These are phyloP conservation scores for Neofusicoccum laricinum DNA, from an alignment of 2,329 filamentous ascomycete species.

Conservation along the genomic window DNA sequence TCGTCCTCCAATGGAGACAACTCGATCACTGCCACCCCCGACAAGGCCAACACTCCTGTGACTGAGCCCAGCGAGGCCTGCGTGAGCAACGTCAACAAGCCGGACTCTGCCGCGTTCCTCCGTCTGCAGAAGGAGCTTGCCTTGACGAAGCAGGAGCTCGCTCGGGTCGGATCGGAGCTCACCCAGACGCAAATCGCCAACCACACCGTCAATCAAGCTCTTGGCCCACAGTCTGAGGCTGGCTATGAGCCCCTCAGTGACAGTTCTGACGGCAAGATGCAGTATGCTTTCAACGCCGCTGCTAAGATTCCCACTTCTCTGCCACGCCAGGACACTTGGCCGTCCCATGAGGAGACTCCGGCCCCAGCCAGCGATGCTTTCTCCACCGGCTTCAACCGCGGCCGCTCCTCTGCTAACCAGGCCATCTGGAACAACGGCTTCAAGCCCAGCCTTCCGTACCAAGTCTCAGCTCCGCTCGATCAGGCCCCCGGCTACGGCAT, in stretches of 20 bases:
- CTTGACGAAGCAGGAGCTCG: constrained; percentile 67
- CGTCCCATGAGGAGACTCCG: constrained; percentile 52
- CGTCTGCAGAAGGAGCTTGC: constrained; percentile 70
- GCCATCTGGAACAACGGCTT: constrained; percentile 52
- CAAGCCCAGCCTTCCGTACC: constrained; percentile 12
- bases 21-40: constrained; percentile 61
- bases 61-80: constrained; percentile 26
- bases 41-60: constrained; percentile 36
- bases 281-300: constrained; percentile 50
- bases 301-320: constrained; percentile 37
- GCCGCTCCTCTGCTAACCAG: constrained; percentile 42
- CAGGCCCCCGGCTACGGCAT: neutral
- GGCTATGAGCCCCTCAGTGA: constrained; percentile 49
- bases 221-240: constrained; percentile 50
- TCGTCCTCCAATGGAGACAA: constrained; percentile 56
- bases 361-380: constrained; percentile 58
- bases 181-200: constrained; percentile 61
- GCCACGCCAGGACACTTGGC: constrained; percentile 51
- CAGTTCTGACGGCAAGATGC: constrained; percentile 47
- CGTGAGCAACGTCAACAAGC: constrained; percentile 24
- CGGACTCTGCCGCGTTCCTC: constrained; percentile 59
- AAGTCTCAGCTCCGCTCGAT: neutral
- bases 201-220: constrained; percentile 56
- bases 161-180: constrained; percentile 68
- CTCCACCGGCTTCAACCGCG: constrained; percentile 48